These are phyloP conservation scores for Salvia miltiorrhiza DNA, from an alignment of 257 asterid species.

Conservation along the genomic window DNA sequence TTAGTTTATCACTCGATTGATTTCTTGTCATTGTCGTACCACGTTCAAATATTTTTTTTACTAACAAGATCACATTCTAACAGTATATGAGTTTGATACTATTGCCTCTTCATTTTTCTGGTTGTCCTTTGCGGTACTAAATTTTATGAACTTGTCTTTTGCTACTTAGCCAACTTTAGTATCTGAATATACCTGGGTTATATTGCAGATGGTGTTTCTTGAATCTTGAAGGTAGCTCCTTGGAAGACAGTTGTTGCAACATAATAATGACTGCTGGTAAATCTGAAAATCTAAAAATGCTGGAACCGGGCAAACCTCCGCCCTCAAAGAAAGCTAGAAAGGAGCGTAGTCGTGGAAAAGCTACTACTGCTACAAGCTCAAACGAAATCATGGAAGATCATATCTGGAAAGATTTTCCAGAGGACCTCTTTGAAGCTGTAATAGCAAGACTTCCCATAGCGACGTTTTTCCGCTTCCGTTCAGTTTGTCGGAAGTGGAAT, in stretches of 20 bases:
- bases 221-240: conserved; percentile 48
- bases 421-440: conserved; percentile 88
- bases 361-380: conserved; percentile 33
- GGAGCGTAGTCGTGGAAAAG: conserved; percentile 52
- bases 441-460: conserved; percentile 83
- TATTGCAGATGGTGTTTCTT: conserved; percentile 61
- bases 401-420: conserved; percentile 94
- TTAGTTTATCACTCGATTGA: not conserved
- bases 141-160: not conserved
- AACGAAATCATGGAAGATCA: conserved; percentile 54
- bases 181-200: conserved; percentile 25
- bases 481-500: conserved; percentile 86
- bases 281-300: conserved; percentile 74
- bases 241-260: conserved; percentile 52
- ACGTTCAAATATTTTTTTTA: not conserved
- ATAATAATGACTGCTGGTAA: conserved; percentile 74
- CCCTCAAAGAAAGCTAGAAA: conserved; percentile 69
- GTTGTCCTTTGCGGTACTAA: not conserved
- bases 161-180: conserved; percentile 1
- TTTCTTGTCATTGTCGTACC: not conserved
- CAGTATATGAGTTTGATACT: not conserved
- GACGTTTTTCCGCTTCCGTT: conserved; percentile 71
- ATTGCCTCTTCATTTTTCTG: not conserved
- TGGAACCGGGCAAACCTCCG: conserved; percentile 85
- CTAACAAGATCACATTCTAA: not conserved